Evolutionary conservation across 495 filamentous ascomycete species (phyloP).

Genomic region (Aspergillus sclerotioniger): DNA sequence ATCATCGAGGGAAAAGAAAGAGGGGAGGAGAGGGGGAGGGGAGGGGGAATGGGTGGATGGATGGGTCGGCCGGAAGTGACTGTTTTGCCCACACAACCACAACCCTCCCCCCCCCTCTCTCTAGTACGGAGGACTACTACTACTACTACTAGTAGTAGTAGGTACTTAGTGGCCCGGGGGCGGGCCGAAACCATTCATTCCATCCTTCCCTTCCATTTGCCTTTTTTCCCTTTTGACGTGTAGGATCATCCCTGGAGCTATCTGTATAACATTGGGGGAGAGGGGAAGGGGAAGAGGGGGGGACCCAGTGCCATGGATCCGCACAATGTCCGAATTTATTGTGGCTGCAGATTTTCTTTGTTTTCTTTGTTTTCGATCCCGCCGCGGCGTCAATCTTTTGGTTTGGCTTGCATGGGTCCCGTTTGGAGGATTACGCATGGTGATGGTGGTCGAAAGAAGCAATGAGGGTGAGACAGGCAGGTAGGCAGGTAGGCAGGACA

Average conservation of each 20-base stretch:
- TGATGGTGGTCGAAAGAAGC: background rate
- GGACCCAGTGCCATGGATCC: slow-evolving; percentile 19
- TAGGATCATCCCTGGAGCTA: slow-evolving; percentile 13
- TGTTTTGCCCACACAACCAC: too few species aligned
- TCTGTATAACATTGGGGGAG: slow-evolving; percentile 14
- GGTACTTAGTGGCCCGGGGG: slow-evolving; percentile 8
- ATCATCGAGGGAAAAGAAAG: too few species aligned
- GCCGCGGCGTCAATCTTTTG: background rate
- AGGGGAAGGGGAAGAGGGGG: too few species aligned
- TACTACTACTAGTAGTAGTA: too few species aligned
- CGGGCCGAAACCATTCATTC: slow-evolving; percentile 26
- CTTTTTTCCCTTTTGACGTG: slow-evolving; percentile 16
- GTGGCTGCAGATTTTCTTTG: slow-evolving; percentile 20
- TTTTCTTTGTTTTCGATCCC: slow-evolving; percentile 13
- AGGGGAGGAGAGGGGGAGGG: too few species aligned
- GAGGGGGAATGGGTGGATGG: background rate
- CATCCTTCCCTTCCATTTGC: background rate
- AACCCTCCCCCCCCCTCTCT: too few species aligned
- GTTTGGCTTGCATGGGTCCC: background rate
- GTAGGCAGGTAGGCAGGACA: background rate
- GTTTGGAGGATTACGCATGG: too few species aligned
- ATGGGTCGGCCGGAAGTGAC: background rate
- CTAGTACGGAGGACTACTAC: too few species aligned
- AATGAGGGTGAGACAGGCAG: background rate
- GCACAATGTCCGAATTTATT: slow-evolving; percentile 13